Evolutionary conservation across 352 stramenopile genomes (phyloP), one percentile per base, ranked within the genome.

Genomic region (Blastocystis sp.): DNA sequence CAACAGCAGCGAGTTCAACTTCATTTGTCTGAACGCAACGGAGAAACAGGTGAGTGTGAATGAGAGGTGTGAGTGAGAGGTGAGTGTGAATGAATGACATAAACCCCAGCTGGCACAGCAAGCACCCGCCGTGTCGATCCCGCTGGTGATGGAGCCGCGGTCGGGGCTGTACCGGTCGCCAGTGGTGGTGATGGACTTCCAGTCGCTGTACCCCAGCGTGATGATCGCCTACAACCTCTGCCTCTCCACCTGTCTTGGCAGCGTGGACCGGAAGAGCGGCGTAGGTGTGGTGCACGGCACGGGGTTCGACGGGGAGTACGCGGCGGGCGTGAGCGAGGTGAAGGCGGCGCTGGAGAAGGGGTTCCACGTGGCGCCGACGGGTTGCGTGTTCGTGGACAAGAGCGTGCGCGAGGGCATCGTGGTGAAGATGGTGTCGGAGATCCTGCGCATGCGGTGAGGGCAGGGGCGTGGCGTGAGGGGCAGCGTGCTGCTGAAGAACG

Each of bases 201-300:
- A 96, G 88, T 98, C 96, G n/a, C 92, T 99, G 28, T 99, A 99
- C 91, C 97, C 97, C 17, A 99, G 96, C 1, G 94, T 99, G 56
- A 94, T 99, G 7, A 99, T 99, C 89, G 96, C 94, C 28, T 98
- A 99, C 90, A 99, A 99, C 91, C 90, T 99, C 3, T 99, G 97
- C 90, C 99, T 98, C 90, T 97, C 95, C 45, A 99, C 94, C 21
- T 93, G 95, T 62, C 90, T 98, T 48, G 96, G 97, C 10, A 95
- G 96, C 62, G 89, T 98, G 14, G 93, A 89, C 38, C 74, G 89
- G n/a, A 77, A 90, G 43, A 79, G 69, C 0, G 70, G 70, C 1
- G 88, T 81, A 62, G 79, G 56, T 41, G 14, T 34, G 28, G 21
- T 45, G 5, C 4, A 62, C 48, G 81, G 81, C 28, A 89, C 40